phyloP scores from a whole-genome alignment of 768 basidiomycete species.

The Russula compacta region DNA sequence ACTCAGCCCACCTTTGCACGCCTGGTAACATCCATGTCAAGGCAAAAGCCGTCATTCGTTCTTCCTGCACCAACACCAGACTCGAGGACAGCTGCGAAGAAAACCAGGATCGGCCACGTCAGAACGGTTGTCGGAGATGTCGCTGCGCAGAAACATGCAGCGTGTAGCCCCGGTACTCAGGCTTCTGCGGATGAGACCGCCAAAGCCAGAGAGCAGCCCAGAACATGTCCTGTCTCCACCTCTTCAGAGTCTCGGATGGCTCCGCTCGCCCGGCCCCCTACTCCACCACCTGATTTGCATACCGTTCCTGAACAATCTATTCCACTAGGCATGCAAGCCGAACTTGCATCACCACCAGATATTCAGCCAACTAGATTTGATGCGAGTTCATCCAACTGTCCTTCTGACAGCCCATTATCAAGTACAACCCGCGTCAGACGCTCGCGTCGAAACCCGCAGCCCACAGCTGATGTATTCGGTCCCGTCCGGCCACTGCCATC shows the following conservation, averaged over 20 bases:
- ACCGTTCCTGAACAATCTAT: neutral
- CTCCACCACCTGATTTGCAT: neutral
- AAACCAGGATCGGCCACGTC: conserved; percentile 2
- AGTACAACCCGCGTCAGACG: conserved; percentile 1
- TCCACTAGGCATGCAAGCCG: neutral
- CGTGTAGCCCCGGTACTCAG: neutral
- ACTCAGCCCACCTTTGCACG: conserved; percentile 8
- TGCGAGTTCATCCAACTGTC: neutral
- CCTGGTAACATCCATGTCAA: conserved; percentile 1
- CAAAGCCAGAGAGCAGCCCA: neutral
- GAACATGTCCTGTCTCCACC: neutral
- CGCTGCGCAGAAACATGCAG: neutral
- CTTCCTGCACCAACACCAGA: neutral
- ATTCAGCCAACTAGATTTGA: neutral
- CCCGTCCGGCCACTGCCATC: conserved; percentile 4
- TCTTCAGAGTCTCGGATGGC: neutral
- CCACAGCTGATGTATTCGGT: conserved; percentile 34
- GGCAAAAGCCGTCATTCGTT: neutral
- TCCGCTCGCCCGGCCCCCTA: neutral
- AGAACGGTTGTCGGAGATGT: conserved; percentile 6
- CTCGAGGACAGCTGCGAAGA: neutral
- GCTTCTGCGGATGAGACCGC: neutral
- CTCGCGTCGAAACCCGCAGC: conserved; percentile 18
- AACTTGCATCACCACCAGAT: neutral
- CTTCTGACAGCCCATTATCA: neutral